phyloP scores from a whole-genome alignment of 1,284 basidiomycete species.

The Macrocybe sp. region DNA sequence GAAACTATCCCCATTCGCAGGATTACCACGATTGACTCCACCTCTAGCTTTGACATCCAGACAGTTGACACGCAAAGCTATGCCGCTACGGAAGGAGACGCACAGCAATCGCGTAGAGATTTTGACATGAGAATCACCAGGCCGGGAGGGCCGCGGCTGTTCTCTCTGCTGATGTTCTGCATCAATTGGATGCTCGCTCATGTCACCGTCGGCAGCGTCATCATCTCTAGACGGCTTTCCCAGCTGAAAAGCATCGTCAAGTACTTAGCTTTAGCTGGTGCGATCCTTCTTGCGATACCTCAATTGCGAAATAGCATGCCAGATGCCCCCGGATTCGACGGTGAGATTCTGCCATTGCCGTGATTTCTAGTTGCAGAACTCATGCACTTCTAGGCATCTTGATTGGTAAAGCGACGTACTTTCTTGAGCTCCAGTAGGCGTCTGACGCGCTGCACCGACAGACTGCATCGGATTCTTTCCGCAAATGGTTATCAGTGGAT shows the following conservation, averaged over 20 bases:
- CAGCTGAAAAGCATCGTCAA: slow-evolving; percentile 30
- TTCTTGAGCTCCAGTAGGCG: background rate
- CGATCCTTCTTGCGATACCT: slow-evolving; percentile 42
- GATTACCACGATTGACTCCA: slow-evolving; percentile 38
- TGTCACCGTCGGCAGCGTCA: slow-evolving; percentile 39
- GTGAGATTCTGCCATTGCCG: slow-evolving; percentile 26
- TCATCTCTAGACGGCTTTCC: slow-evolving; percentile 33
- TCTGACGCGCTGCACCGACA: slow-evolving; percentile 14
- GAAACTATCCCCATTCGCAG: slow-evolving; percentile 38
- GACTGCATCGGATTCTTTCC: slow-evolving; percentile 55
- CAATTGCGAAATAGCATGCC: slow-evolving; percentile 53
- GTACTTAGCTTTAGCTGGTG: slow-evolving; percentile 34
- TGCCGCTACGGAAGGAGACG: slow-evolving; percentile 18
- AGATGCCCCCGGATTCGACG: slow-evolving; percentile 51
- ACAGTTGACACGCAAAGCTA: slow-evolving; percentile 39
- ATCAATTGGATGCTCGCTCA: slow-evolving; percentile 52
- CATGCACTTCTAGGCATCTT: slow-evolving; percentile 33
- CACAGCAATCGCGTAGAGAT: slow-evolving; percentile 32
- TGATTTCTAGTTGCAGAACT: background rate
- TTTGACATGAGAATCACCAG: slow-evolving; percentile 40
- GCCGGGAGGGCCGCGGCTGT: slow-evolving; percentile 39
- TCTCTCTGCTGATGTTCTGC: slow-evolving; percentile 42
- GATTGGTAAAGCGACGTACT: slow-evolving; percentile 31
- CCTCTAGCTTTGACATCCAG: slow-evolving; percentile 42
- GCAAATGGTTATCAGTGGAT: slow-evolving; percentile 45